Evolutionary conservation across 257 asterid genomes (phyloP).

Genomic region (Nicotiana attenuata): DNA sequence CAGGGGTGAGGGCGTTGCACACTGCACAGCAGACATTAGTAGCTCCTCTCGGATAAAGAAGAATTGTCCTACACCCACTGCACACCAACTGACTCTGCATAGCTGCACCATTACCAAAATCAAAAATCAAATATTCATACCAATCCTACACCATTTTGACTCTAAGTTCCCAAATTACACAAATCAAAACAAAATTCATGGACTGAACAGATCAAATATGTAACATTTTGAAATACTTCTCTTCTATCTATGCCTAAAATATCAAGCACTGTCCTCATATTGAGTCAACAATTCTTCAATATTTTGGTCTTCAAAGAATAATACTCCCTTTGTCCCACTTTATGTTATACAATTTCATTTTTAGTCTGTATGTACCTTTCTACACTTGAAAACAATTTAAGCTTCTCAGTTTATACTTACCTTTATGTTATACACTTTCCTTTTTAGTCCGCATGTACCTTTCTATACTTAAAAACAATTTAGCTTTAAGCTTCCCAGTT

Average conservation of each 20-base stretch:
- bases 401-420: no score
- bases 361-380: no score
- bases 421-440: no score
- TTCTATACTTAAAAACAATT: no score
- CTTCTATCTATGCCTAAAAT: neutral
- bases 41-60: conserved; percentile 88
- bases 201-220: neutral
- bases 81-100: conserved; percentile 91
- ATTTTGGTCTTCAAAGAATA: neutral
- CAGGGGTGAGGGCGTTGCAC: conserved; percentile 69
- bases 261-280: neutral
- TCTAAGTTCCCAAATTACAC: neutral
- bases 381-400: no score
- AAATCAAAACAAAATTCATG: neutral
- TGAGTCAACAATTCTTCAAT: neutral
- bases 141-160: neutral
- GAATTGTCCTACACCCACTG: conserved; percentile 77
- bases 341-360: no score
- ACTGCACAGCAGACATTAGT: conserved; percentile 76
- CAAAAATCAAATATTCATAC: neutral
- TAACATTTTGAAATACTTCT: neutral
- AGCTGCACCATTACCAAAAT: conserved; percentile 23
- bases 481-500: no score
- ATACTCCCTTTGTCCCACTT: no score
- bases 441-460: no score